Conservation (phyloP, 164 flowering plant genomes). For the Buxus sempervirens region DNA sequence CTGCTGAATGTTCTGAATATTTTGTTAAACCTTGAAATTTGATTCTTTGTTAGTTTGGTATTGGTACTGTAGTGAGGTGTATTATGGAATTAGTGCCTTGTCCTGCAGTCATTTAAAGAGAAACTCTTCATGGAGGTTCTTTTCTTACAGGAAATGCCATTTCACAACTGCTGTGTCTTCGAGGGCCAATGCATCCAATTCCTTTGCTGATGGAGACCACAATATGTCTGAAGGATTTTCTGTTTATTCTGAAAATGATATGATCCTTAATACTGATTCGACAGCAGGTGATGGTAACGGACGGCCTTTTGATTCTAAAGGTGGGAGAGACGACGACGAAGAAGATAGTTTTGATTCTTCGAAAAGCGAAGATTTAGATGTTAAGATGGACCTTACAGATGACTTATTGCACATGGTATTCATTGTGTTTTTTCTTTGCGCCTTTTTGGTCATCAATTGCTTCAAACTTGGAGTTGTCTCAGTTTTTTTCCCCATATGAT, state of each 20-base stretch:
- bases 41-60: background rate
- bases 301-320: background rate
- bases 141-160: conserved; percentile 28
- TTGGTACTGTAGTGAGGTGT: background rate
- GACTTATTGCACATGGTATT: conserved; percentile 93
- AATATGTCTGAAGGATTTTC: conserved; percentile 20
- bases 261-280: conserved; percentile 25
- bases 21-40: background rate
- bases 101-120: background rate
- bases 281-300: conserved; percentile 17
- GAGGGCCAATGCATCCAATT: conserved; percentile 24
- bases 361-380: conserved; percentile 47
- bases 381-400: conserved; percentile 90
- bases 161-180: conserved; percentile 22
- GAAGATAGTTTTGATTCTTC: conserved; percentile 25
- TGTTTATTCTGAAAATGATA: conserved; percentile 28
- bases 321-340: conserved; percentile 21
- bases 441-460: background rate
- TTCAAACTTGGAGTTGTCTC: background rate
- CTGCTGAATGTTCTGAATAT: background rate
- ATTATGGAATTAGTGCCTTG: background rate
- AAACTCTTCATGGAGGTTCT: background rate
- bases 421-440: background rate
- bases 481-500: background rate
- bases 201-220: conserved; percentile 24